Conservation (phyloP, 1,284 basidiomycete species). For the Fomitopsis pinicola region DNA sequence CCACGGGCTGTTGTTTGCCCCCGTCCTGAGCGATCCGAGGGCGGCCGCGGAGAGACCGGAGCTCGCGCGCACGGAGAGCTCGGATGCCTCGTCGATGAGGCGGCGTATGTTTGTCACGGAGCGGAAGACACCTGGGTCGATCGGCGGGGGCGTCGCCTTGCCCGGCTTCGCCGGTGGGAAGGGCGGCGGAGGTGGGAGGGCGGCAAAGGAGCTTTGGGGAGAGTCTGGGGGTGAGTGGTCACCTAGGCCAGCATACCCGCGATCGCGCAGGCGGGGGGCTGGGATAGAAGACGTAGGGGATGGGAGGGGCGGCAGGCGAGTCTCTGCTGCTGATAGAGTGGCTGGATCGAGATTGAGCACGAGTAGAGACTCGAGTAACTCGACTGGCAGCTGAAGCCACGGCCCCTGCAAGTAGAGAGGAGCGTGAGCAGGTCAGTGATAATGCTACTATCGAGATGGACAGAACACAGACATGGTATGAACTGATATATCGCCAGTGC, state of each 20-base stretch:
- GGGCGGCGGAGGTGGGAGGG: conserved; percentile 39
- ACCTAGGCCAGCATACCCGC: conserved; percentile 36
- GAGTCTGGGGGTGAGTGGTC: conserved; percentile 55
- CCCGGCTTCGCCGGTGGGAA: conserved; percentile 52
- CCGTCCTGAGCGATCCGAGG: conserved; percentile 54
- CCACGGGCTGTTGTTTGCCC: conserved; percentile 45
- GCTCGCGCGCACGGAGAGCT: conserved; percentile 75
- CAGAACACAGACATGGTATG: conserved; percentile 66
- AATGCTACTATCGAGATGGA: neutral
- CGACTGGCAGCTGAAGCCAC: conserved; percentile 82
- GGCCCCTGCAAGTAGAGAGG: conserved; percentile 50
- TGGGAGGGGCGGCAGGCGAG: conserved; percentile 30
- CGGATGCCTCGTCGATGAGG: conserved; percentile 80
- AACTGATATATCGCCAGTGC: conserved; percentile 84
- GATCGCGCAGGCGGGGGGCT: conserved; percentile 29
- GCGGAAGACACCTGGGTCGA: conserved; percentile 79
- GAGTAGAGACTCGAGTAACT: conserved; percentile 75
- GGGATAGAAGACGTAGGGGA: conserved; percentile 24
- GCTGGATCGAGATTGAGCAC: conserved; percentile 70
- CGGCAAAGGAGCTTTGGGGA: conserved; percentile 34
- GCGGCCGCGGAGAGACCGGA: conserved; percentile 73
- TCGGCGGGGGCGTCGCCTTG: conserved; percentile 70
- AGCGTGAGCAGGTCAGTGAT: neutral
- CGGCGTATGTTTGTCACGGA: conserved; percentile 67
- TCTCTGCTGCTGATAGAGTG: conserved; percentile 47